These are phyloP conservation scores for Blastobotrys apis DNA, from an alignment of 1,139 yeast species.

Conservation along the genomic window DNA sequence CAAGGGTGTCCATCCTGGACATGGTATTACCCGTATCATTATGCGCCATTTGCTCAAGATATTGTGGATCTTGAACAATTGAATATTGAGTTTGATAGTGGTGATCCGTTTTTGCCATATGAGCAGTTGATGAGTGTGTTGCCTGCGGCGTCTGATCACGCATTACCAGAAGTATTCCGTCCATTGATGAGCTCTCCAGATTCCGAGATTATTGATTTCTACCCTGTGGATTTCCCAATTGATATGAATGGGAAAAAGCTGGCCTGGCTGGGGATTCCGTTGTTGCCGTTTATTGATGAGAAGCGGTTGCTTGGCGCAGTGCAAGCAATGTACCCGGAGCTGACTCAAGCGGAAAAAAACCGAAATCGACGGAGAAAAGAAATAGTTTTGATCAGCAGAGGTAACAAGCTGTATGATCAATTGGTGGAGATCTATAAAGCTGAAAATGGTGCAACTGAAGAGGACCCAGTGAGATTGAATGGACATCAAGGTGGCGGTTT, in stretches of 20 bases:
- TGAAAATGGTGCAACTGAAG: constrained; percentile 11
- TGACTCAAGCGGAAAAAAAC: constrained; percentile 63
- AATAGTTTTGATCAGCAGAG: constrained; percentile 32
- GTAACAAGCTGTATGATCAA: constrained; percentile 25
- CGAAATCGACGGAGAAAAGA: constrained; percentile 48
- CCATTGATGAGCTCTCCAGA: constrained; percentile 75
- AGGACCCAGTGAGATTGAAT: constrained; percentile 39
- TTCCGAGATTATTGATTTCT: constrained; percentile 85
- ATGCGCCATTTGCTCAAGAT: constrained; percentile 96
- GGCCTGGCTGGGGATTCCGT: constrained; percentile 94
- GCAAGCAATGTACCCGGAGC: constrained; percentile 54
- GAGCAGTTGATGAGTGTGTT: constrained; percentile 97
- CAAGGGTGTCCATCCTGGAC: constrained; percentile 99
- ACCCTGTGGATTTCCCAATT: constrained; percentile 82
- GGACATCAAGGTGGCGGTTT: constrained; percentile 52
- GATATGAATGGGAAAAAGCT: constrained; percentile 95
- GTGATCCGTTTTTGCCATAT: constrained; percentile 84
- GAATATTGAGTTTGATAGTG: constrained; percentile 59
- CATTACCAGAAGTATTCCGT: constrained; percentile 77
- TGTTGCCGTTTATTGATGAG: constrained; percentile 88
- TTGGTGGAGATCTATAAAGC: constrained; percentile 24
- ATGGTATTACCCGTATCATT: constrained; percentile 96
- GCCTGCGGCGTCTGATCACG: constrained; percentile 95
- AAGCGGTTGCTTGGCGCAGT: constrained; percentile 64
- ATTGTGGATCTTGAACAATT: constrained; percentile 52